These are phyloP conservation scores for Podila minutissima DNA, from an alignment of 192 early-diverging fungal genomes.

Conservation along the genomic window DNA sequence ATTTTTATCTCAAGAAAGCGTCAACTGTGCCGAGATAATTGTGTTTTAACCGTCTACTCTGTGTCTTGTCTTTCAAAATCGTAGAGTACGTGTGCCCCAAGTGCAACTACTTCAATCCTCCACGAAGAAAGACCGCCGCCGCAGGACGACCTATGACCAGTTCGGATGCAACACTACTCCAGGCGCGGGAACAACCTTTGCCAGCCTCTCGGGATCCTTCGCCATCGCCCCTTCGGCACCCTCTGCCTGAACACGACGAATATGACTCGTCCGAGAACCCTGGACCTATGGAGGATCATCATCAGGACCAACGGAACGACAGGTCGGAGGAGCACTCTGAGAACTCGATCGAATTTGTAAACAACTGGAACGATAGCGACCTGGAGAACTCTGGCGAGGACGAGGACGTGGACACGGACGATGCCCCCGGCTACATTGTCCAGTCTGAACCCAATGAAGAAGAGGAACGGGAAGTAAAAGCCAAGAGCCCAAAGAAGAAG, in stretches of 20 bases:
- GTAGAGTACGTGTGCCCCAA: slow-evolving; percentile 66
- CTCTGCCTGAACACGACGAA: slow-evolving; percentile 2
- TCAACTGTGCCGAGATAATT: neutral
- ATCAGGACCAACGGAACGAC: neutral
- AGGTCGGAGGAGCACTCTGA: slow-evolving; percentile 16
- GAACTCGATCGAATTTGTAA: slow-evolving; percentile 40
- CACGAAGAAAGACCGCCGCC: slow-evolving; percentile 37
- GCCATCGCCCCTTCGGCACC: slow-evolving; percentile 22
- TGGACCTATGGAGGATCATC: neutral
- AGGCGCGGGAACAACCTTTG: slow-evolving; percentile 23
- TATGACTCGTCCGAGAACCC: neutral
- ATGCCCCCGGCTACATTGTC: slow-evolving; percentile 16
- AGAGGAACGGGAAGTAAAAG: neutral
- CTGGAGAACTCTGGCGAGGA: slow-evolving; percentile 12
- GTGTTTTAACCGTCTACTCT: neutral
- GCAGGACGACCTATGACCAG: slow-evolving; percentile 3
- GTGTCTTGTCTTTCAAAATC: neutral
- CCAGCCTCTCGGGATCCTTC: slow-evolving; percentile 43
- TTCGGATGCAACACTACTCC: slow-evolving; percentile 34
- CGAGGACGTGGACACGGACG: slow-evolving; percentile 12
- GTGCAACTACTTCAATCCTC: slow-evolving; percentile 67
- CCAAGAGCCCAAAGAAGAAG: no score
- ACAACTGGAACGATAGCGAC: slow-evolving; percentile 52
- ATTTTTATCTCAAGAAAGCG: neutral
- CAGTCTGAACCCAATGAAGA: slow-evolving; percentile 2